Conservation (phyloP, 257 asterid species). For the Nicotiana paniculata region DNA sequence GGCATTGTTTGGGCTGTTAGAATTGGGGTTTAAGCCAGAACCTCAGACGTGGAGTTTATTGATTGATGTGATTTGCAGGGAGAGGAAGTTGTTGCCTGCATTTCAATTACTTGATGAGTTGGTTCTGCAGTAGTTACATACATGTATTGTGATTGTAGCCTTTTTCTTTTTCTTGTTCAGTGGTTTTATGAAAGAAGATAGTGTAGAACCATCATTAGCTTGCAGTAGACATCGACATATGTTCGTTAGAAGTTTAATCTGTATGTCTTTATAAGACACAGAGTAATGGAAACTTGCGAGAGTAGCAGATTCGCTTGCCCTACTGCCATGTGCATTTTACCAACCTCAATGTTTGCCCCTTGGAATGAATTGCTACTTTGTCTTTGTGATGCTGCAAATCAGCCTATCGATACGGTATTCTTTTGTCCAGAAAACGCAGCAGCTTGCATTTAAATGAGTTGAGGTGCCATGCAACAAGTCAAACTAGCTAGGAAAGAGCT, state of each 20-base stretch:
- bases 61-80: slow-evolving; percentile 55
- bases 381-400: background rate
- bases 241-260: background rate
- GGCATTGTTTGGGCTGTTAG: slow-evolving; percentile 45
- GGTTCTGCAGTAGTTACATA: slow-evolving; percentile 1
- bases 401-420: background rate
- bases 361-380: background rate
- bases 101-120: slow-evolving; percentile 66
- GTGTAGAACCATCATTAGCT: background rate
- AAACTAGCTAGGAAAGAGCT: background rate
- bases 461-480: background rate
- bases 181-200: background rate
- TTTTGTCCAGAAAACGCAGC: background rate
- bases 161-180: background rate
- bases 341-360: background rate
- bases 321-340: background rate
- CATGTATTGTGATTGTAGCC: background rate
- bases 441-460: background rate
- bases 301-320: too few relatives aligned
- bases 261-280: background rate
- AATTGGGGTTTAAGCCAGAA: slow-evolving; percentile 65
- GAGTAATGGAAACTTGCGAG: too few relatives aligned
- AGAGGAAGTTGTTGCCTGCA: slow-evolving; percentile 71
- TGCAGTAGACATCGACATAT: background rate
- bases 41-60: slow-evolving; percentile 59